A percentile compares a stretch with the other conserved stretches of the same genome.
phyloP scores from a whole-genome alignment of 164 flowering plant genomes.

The Taxillus chinensis region DNA sequence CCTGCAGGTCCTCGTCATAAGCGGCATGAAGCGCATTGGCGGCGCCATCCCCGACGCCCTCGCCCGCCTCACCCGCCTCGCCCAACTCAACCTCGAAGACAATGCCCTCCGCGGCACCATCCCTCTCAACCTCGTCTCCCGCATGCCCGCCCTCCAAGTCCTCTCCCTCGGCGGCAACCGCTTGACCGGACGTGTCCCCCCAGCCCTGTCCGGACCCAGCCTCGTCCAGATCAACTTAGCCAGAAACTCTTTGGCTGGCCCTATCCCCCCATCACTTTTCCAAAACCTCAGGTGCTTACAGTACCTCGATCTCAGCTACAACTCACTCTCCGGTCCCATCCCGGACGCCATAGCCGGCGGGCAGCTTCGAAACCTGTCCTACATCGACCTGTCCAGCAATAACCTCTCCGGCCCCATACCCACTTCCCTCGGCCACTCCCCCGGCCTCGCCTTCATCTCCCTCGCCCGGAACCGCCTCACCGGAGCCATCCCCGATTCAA shows the following conservation, averaged over 20 bases:
- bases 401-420: conserved; percentile 64
- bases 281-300: conserved; percentile 36
- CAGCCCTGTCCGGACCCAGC: conserved; percentile 26
- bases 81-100: conserved; percentile 66
- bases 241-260: conserved; percentile 51
- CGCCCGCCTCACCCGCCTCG: conserved; percentile 43
- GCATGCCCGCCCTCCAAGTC: conserved; percentile 35
- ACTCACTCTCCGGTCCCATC: conserved; percentile 51
- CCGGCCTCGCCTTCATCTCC: conserved; percentile 41
- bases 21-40: conserved; percentile 65
- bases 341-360: conserved; percentile 48
- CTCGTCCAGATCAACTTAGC: conserved; percentile 48
- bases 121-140: conserved; percentile 51
- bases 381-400: conserved; percentile 62
- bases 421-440: conserved; percentile 35
- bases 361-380: conserved; percentile 44
- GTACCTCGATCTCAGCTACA: conserved; percentile 70
- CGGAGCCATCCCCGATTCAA: conserved; percentile 60
- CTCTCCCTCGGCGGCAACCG: conserved; percentile 60
- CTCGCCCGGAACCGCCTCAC: conserved; percentile 51
- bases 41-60: conserved; percentile 67
- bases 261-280: conserved; percentile 62
- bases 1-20: conserved; percentile 58
- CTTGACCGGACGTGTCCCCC: conserved; percentile 56
- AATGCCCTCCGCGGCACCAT: conserved; percentile 56